A percentile compares a stretch with the other conserved stretches of the same genome.
phyloP scores from a whole-genome alignment of 352 stramenopile species.

The Phytophthora pistaciae region DNA sequence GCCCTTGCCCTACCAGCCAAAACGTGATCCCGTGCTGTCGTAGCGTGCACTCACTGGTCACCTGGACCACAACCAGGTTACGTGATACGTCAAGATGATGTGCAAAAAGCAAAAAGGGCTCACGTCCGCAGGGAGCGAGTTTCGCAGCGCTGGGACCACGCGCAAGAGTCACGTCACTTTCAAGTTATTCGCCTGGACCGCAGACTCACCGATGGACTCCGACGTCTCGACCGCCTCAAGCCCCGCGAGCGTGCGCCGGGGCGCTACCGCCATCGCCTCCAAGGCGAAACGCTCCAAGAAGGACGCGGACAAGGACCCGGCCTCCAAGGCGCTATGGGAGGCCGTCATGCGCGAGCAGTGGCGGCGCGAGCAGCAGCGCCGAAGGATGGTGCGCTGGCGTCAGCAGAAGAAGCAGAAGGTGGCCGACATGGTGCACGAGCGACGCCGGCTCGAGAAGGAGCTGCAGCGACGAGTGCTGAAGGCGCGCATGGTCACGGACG shows the following conservation, averaged over 20 bases:
- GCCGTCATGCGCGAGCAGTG: constrained; percentile 27
- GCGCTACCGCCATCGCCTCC: neutral
- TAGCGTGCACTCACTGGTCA: neutral
- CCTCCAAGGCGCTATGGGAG: neutral
- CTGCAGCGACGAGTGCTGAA: neutral
- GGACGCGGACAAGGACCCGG: neutral
- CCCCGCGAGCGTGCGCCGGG: neutral
- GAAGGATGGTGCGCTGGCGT: neutral
- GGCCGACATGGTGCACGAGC: neutral
- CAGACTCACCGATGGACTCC: neutral
- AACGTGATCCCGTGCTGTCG: neutral
- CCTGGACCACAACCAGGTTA: neutral
- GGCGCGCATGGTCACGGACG: neutral
- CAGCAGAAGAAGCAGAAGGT: constrained; percentile 4
- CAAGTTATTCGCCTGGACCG: neutral
- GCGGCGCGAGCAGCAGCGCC: neutral
- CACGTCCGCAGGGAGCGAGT: neutral
- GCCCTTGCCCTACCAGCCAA: neutral
- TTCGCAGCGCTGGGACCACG: neutral
- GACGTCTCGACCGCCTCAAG: neutral
- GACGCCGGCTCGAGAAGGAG: constrained; percentile 3
- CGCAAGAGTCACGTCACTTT: neutral
- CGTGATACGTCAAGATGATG: neutral
- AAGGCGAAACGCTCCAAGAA: neutral
- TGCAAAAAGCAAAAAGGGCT: neutral